phyloP scores from a whole-genome alignment of 495 filamentous ascomycete genomes.

The Penicillium simplicissimum region DNA sequence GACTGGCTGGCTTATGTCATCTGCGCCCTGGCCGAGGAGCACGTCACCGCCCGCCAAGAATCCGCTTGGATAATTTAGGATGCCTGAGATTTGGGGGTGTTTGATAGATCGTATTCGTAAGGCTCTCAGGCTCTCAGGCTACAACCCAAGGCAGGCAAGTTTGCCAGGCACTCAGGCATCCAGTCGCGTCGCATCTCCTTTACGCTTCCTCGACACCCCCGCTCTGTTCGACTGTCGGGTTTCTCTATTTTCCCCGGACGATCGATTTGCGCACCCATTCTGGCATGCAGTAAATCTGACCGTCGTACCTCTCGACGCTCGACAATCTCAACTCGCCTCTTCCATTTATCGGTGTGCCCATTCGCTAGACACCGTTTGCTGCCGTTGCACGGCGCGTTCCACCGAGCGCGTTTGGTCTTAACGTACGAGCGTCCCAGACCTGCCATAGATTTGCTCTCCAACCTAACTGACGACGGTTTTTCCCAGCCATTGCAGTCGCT shows the following conservation, averaged over 20 bases:
- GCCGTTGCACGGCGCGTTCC: slow-evolving; percentile 31
- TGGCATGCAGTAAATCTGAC: slow-evolving; percentile 1
- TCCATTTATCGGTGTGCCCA: background rate
- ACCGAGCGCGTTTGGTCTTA: slow-evolving; percentile 29
- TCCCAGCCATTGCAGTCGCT: slow-evolving; percentile 8
- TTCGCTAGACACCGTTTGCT: slow-evolving; percentile 15
- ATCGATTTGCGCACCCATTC: background rate
- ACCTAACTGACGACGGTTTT: slow-evolving; percentile 3
- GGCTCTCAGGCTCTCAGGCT: background rate
- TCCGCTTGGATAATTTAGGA: background rate
- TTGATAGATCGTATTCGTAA: background rate
- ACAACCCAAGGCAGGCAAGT: background rate
- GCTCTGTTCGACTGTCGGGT: slow-evolving; percentile 7
- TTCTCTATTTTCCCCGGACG: background rate
- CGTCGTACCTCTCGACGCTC: background rate
- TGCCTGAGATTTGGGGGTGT: background rate
- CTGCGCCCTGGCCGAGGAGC: background rate
- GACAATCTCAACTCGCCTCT: background rate
- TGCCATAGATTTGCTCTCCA: background rate
- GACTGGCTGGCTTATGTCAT: background rate
- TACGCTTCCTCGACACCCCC: slow-evolving; percentile 10
- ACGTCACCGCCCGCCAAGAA: background rate
- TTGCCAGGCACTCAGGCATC: slow-evolving; percentile 9
- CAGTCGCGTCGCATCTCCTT: slow-evolving; percentile 18
- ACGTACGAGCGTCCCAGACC: slow-evolving; percentile 10